phyloP scores from a whole-genome alignment of 257 asterid species.

The Solanum rostratum region DNA sequence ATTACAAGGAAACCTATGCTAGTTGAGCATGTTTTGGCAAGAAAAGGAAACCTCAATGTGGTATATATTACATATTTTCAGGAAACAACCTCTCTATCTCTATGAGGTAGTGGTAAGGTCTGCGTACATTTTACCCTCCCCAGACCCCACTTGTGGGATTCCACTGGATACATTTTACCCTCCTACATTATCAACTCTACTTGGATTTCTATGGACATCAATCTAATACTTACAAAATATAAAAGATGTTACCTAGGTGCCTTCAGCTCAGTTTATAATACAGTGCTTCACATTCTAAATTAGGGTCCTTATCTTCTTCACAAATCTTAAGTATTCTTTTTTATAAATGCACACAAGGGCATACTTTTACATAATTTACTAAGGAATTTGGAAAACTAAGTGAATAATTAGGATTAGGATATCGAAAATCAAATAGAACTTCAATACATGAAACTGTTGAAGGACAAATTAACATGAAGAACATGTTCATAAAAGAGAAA shows the following conservation, averaged over 20 bases:
- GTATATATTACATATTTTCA: not conserved
- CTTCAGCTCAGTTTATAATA: not conserved
- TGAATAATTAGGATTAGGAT: not conserved
- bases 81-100: too few species aligned
- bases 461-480: not conserved
- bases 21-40: not conserved
- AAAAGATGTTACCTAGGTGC: not conserved
- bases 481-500: not conserved
- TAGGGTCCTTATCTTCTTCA: not conserved
- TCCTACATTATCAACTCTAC: not conserved
- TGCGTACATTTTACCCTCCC: too few species aligned
- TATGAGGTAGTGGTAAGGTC: too few species aligned
- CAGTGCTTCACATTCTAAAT: not conserved
- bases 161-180: too few species aligned
- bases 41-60: not conserved
- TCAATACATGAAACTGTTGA: not conserved
- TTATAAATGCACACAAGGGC: not conserved
- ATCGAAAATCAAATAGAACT: not conserved
- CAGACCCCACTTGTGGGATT: too few species aligned
- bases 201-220: not conserved
- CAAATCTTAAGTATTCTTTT: not conserved
- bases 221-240: not conserved
- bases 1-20: not conserved
- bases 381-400: not conserved
- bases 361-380: not conserved